Base-by-base conservation (phyloP, 768 basidiomycete species). In the Pluteus cervinus region DNA sequence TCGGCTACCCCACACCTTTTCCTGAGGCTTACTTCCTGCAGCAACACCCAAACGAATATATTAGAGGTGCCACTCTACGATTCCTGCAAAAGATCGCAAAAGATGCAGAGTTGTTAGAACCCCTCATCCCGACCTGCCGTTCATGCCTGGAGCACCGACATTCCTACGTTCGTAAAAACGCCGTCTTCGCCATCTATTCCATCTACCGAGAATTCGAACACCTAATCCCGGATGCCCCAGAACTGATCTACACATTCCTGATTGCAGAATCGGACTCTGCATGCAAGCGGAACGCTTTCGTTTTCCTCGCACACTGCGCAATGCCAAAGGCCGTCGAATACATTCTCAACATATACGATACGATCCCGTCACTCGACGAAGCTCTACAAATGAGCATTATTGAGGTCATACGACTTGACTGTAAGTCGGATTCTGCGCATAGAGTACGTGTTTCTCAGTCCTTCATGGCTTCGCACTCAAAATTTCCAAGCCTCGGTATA, bases 21-120 rank as follows among this genome's bases (percentile, higher is more conserved):
- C 9, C 30, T 39, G 26, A 10, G 24, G 9, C 29, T 40, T 40
- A 1, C 25, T 33, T 24, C 37, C 36, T 43, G 5, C 45, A 93
- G 87, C 93, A 98, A 92, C 96, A 99, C 53, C 93, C 94, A 7
- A 98, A 99, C 52, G 96, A 99, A 68, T 99, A 97, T 60, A 96
- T 99, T 51, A 87, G 96, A 24, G 96, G 96, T 30, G 89, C 92
- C n/a, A 93, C 90, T 8, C 77, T 98, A 23, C 85, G 96, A 17
- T 94, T 93, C 66, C 74, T 98, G 9, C 89, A 94, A 65, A 99
- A 99, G 68, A 85, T 99, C 36, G 73, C 85, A 12, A 85, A 86
- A 59, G 96, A 98, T 49, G 68, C 79, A 3, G 96, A 99, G 58
- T 77, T 98, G 9, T 76, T 98, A 17, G 96, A 98, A 65, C 96